Conservation (phyloP, 176 grass and related monocot genomes). For the Paspalum vaginatum region DNA sequence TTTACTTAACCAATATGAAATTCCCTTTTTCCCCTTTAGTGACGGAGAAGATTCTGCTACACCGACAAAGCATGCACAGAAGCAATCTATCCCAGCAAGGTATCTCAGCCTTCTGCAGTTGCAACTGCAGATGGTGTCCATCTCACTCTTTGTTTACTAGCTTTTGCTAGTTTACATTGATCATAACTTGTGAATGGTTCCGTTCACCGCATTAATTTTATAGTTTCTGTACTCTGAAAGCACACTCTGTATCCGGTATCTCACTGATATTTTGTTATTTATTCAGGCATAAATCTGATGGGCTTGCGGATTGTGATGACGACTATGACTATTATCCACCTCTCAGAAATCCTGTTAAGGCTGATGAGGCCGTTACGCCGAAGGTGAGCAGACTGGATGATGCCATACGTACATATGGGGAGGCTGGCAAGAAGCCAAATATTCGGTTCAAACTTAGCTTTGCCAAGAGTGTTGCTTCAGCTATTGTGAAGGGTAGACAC, state of each 20-base stretch:
- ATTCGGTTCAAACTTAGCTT: conserved; percentile 30
- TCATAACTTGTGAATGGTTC: conserved; percentile 6
- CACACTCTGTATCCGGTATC: conserved; percentile 19
- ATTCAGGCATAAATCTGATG: conserved; percentile 60
- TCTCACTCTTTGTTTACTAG: neutral
- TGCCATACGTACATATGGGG: conserved; percentile 32
- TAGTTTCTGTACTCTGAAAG: conserved; percentile 19
- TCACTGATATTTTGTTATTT: conserved; percentile 34
- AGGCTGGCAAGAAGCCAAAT: conserved; percentile 56
- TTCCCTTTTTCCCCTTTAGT: conserved; percentile 47
- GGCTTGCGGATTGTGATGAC: conserved; percentile 55
- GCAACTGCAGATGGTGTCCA: neutral
- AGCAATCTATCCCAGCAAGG: conserved; percentile 60
- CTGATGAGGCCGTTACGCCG: conserved; percentile 35
- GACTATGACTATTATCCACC: conserved; percentile 57
- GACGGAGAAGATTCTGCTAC: conserved; percentile 68
- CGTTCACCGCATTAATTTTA: conserved; percentile 33
- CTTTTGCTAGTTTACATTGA: conserved; percentile 19
- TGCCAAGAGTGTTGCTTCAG: conserved; percentile 1
- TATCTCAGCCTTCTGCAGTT: conserved; percentile 46
- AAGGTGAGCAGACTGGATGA: conserved; percentile 39
- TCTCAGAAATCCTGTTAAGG: conserved; percentile 47
- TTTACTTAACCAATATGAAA: conserved; percentile 18
- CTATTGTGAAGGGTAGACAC: neutral
- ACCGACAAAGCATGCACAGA: conserved; percentile 26